Conservation (phyloP, 1,139 yeast species). For the Chernovozyma sophiae-reginae region DNA sequence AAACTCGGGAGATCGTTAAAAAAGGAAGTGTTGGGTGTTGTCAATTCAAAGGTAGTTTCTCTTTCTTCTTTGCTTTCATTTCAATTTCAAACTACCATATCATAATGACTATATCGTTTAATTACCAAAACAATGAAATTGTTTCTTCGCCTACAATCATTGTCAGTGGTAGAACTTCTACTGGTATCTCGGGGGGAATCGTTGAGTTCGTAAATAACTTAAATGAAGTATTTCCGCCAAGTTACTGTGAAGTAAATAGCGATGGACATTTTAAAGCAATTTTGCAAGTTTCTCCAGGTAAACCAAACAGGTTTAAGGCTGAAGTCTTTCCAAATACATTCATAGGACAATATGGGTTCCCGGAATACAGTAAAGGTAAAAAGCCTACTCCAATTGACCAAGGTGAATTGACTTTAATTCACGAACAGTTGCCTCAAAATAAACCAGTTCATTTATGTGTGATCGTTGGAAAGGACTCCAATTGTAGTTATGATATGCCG, state of each 20-base stretch:
- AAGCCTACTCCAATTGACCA: slow-evolving; percentile 21
- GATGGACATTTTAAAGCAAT: slow-evolving; percentile 71
- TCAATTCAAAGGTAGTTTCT: too few species aligned
- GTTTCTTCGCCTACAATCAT: slow-evolving; percentile 42
- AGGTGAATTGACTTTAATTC: slow-evolving; percentile 36
- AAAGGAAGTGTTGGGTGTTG: too few species aligned
- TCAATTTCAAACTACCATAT: too few species aligned
- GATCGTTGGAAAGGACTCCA: slow-evolving; percentile 74
- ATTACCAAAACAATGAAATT: slow-evolving; percentile 32
- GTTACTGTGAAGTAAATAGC: slow-evolving; percentile 59
- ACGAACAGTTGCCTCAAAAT: slow-evolving; percentile 58
- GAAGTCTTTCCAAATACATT: slow-evolving; percentile 22
- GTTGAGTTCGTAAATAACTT: slow-evolving; percentile 36
- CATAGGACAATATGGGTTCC: slow-evolving; percentile 27
- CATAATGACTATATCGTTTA: slow-evolving; percentile 24
- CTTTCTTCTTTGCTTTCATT: too few species aligned
- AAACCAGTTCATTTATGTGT: slow-evolving; percentile 82
- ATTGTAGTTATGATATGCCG: slow-evolving; percentile 71
- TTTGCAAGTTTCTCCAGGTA: slow-evolving; percentile 66
- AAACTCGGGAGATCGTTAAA: too few species aligned
- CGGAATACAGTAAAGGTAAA: slow-evolving; percentile 16
- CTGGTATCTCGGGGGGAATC: slow-evolving; percentile 19
- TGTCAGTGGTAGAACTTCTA: slow-evolving; percentile 28
- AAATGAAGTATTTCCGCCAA: slow-evolving; percentile 60
- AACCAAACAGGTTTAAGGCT: slow-evolving; percentile 38